Base-by-base conservation (phyloP, 495 filamentous ascomycete genomes). In the Lepidopterella palustris region DNA sequence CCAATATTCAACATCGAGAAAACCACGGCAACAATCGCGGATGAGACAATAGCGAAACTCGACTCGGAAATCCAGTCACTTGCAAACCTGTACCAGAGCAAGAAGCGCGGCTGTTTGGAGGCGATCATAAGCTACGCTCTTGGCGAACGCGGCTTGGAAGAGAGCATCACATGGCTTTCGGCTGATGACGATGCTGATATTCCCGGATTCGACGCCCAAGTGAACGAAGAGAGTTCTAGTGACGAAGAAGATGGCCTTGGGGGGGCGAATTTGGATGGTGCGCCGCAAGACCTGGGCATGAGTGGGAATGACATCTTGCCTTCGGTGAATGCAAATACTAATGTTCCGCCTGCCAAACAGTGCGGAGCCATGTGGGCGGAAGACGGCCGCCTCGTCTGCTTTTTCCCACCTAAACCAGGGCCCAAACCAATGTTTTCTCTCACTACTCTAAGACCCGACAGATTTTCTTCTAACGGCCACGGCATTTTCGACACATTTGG, bases 401-500 rank as follows among this genome's bases (percentile, higher is more conserved):
- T 92, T 65, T 95, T 95, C 65, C 88, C 87, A 2, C 85, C 87
- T 6, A 91, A 89, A 69, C 84, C 87, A 67, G 87, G 90, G 60
- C 79, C 85, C 23, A 79, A 77, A 32, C 81, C 81, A 11, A 66
- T 90, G 11, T 78, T 91, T 25, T 79, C 85, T 32, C 77, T 85
- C 6, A 70, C 85, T 21, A 77, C 79, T 3, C 82, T 86, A 40
- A 79, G 79, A 59, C 82, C 78, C 64, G 84, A 84, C 23, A 78
- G 84, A 40, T 60, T 75, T 11, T 80, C n/a, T n/a, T 80, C 4
- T 0, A 81, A 81, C 66, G 81, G 79, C 49, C 83, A 86, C 50
- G 85, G 82, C 55, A 82, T 86, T 5, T 96, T 96, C 76, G 89
- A 92, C 61, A 84, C 85, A 1, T 96, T 97, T 76, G 91, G 90